phyloP scores from a whole-genome alignment of 192 early-diverging fungal species.

The Backusella mclennaniae region DNA sequence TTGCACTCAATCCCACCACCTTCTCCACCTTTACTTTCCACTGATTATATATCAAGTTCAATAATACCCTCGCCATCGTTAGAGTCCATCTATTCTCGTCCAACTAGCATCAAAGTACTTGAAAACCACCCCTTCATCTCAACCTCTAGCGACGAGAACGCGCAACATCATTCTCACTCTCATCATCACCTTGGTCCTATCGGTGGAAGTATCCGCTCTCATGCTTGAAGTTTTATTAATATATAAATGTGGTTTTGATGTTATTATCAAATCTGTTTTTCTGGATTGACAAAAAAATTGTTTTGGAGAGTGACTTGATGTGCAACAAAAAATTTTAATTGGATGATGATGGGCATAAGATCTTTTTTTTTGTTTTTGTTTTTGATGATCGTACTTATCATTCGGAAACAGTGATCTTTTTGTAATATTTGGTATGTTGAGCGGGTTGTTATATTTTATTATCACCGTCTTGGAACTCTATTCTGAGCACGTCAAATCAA shows the following conservation, averaged over 20 bases:
- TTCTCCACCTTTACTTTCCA: not conserved
- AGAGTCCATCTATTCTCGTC: not conserved
- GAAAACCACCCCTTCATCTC: conserved; percentile 13
- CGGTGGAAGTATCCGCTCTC: not conserved
- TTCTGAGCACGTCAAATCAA: no score
- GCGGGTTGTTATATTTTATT: no score
- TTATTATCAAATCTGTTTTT: not conserved
- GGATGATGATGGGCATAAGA: not conserved
- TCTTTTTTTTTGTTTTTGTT: not conserved
- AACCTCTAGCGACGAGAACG: not conserved
- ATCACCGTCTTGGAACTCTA: no score
- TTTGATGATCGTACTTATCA: not conserved
- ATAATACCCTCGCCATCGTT: conserved; percentile 1
- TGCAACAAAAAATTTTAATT: not conserved
- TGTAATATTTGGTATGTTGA: not conserved
- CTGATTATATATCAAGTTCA: conserved; percentile 2
- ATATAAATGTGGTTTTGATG: not conserved
- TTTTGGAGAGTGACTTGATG: not conserved
- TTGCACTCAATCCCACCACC: not conserved
- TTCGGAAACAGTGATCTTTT: not conserved
- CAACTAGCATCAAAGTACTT: conserved; percentile 4
- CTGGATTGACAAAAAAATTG: not conserved
- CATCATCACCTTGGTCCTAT: not conserved
- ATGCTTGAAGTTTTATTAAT: not conserved
- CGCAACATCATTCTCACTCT: not conserved